These are phyloP conservation scores for Puccinia horiana DNA, from an alignment of 1,284 basidiomycete genomes.

Conservation along the genomic window DNA sequence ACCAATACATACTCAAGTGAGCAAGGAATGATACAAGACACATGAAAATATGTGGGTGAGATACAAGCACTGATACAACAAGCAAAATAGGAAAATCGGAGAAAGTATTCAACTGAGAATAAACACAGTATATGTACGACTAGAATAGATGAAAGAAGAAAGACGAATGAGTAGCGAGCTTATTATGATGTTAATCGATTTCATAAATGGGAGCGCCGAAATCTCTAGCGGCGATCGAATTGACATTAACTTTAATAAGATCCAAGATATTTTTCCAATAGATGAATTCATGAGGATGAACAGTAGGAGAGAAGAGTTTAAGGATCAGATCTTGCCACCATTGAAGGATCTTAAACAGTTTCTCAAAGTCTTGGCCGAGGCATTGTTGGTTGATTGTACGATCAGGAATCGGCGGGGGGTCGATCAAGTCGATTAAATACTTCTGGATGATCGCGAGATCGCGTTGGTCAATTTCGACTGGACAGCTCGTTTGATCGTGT, in stretches of 20 bases:
- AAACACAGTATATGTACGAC: background rate
- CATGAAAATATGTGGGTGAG: too few species aligned
- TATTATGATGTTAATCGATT: background rate
- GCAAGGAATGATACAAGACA: too few species aligned
- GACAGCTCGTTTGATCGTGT: too few species aligned
- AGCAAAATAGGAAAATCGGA: background rate
- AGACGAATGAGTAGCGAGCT: background rate
- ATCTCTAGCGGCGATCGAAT: constrained; percentile 6
- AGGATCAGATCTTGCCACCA: constrained; percentile 36
- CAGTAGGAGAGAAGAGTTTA: background rate
- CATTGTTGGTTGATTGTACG: background rate
- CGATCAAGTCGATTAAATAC: constrained; percentile 17
- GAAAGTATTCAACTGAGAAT: background rate
- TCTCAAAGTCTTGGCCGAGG: constrained; percentile 43
- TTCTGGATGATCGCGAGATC: constrained; percentile 22
- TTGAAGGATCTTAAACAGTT: constrained; percentile 14
- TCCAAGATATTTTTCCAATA: constrained; percentile 30
- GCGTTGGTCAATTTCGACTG: constrained; percentile 5
- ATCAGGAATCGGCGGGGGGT: background rate
- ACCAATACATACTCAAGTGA: too few species aligned
- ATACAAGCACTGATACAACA: too few species aligned
- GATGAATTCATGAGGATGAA: background rate
- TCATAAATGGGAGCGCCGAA: constrained; percentile 12
- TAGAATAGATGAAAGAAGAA: too few species aligned
- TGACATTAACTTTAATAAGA: background rate